phyloP scores from a whole-genome alignment of 1,284 basidiomycete genomes.

The Trichosporon faecale region DNA sequence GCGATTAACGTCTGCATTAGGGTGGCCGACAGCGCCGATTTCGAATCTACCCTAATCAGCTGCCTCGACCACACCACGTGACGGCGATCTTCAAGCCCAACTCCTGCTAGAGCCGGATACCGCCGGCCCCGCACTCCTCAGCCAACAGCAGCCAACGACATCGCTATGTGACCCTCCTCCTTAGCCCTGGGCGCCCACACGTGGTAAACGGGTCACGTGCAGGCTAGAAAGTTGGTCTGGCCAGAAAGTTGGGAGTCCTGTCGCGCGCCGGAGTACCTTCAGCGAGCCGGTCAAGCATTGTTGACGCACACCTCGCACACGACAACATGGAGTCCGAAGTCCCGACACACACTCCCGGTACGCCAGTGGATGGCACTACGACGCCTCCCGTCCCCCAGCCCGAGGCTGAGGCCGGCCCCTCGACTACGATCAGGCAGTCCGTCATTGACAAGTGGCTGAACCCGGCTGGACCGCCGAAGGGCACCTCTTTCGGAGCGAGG shows the following conservation, averaged over 20 bases:
- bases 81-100: background rate
- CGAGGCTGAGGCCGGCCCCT: slow-evolving; percentile 25
- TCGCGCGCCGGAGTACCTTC: background rate
- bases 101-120: background rate
- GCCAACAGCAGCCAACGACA: background rate
- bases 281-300: background rate
- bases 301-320: background rate
- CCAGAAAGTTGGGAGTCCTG: background rate
- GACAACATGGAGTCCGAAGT: background rate
- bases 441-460: slow-evolving; percentile 50
- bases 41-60: background rate
- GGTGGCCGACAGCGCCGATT: background rate
- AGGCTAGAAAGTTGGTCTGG: background rate
- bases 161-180: background rate
- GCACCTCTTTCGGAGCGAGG: slow-evolving; percentile 47
- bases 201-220: background rate
- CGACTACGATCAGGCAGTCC: slow-evolving; percentile 17
- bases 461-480: slow-evolving; percentile 47
- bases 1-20: background rate
- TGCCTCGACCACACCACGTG: background rate
- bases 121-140: background rate
- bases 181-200: background rate
- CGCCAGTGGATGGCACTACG: slow-evolving; percentile 2
- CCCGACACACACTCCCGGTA: slow-evolving; percentile 5
- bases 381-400: slow-evolving; percentile 14